Evolutionary conservation across 495 filamentous ascomycete genomes (phyloP).

Genomic region (Neurospora sp.): DNA sequence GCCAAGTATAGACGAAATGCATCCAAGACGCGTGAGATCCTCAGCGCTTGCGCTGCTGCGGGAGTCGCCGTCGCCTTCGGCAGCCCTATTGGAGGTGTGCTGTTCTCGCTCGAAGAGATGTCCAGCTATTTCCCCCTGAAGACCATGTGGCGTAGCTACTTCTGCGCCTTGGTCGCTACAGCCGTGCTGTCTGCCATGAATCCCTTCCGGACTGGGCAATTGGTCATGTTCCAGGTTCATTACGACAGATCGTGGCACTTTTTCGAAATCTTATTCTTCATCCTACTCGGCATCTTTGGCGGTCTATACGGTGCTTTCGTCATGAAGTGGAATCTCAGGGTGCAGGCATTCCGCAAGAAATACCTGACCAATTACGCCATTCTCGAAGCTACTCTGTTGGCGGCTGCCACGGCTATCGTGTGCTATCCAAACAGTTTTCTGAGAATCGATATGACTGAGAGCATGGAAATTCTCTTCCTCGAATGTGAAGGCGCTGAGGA

Average conservation of each 20-base stretch:
- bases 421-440: conserved; percentile 96
- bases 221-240: conserved; percentile 97
- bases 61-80: conserved; percentile 96
- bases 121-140: conserved; percentile 97
- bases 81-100: conserved; percentile 90
- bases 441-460: conserved; percentile 97
- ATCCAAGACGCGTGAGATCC: conserved; percentile 88
- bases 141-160: conserved; percentile 96
- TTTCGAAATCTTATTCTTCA: conserved; percentile 90
- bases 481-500: conserved; percentile 92
- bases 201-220: conserved; percentile 92
- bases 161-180: conserved; percentile 93
- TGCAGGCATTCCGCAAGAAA: conserved; percentile 88
- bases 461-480: conserved; percentile 93
- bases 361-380: conserved; percentile 80
- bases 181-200: conserved; percentile 94
- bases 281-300: conserved; percentile 85
- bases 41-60: conserved; percentile 88
- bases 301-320: conserved; percentile 95
- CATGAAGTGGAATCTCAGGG: conserved; percentile 94
- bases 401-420: conserved; percentile 72
- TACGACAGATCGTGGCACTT: conserved; percentile 98
- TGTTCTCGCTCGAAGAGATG: conserved; percentile 98
- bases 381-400: conserved; percentile 78
- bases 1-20: conserved; percentile 89